Conservation (phyloP, 805 yeast species). For the Ogataea glucozyma region DNA sequence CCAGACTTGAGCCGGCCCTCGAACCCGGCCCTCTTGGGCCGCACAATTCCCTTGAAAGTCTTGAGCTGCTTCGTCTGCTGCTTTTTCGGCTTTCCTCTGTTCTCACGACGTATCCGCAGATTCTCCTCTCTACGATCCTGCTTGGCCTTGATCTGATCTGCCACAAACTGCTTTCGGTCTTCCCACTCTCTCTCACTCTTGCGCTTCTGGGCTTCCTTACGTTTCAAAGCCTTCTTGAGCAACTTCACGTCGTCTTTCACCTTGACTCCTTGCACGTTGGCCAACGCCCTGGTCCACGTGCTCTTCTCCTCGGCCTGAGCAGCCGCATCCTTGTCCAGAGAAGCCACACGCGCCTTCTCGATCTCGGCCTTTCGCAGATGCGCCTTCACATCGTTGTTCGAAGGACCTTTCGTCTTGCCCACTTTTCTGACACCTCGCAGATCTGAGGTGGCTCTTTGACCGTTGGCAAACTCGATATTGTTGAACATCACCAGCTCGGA, state of each 20-base stretch:
- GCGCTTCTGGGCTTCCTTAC: constrained; percentile 79
- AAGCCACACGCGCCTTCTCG: constrained; percentile 63
- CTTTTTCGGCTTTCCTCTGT: constrained; percentile 78
- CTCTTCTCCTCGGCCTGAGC: constrained; percentile 65
- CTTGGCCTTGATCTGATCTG: constrained; percentile 70
- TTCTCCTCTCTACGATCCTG: constrained; percentile 91
- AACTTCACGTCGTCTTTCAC: constrained; percentile 87
- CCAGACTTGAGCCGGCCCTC: constrained; percentile 57
- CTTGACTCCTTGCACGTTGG: constrained; percentile 86
- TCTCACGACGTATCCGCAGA: constrained; percentile 78
- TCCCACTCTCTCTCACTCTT: constrained; percentile 91
- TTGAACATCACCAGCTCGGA: constrained; percentile 62
- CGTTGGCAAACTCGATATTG: constrained; percentile 80
- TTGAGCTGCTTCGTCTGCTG: constrained; percentile 67
- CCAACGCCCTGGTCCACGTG: constrained; percentile 81
- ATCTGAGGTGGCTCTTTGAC: constrained; percentile 76
- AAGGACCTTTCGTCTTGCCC: constrained; percentile 76
- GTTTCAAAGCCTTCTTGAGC: constrained; percentile 80
- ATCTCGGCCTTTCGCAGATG: constrained; percentile 76
- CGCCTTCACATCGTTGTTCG: constrained; percentile 78
- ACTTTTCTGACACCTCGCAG: constrained; percentile 55
- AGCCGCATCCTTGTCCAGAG: constrained; percentile 61
- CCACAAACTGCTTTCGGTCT: constrained; percentile 81
- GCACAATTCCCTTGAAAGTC: constrained; percentile 58
- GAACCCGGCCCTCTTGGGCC: constrained; percentile 75